Evolutionary conservation across 116 monocot genomes (phyloP), one percentile per base, ranked within the genome.

Genomic region (Papilionanthe hybrid): DNA sequence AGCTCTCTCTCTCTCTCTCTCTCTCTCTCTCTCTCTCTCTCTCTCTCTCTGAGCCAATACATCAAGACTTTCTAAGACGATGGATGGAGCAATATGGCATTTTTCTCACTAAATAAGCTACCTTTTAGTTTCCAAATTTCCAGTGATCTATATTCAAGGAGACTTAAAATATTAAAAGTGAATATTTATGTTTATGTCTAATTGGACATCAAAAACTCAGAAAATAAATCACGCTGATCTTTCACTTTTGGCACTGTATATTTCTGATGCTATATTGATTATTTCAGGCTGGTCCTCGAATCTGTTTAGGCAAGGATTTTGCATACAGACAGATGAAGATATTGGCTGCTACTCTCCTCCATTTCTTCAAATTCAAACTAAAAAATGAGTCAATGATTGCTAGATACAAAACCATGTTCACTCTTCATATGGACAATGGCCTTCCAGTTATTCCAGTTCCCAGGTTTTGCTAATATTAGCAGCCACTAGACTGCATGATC

Each of bases 301-400:
- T 87, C 11, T 92, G 92, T 63, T 49, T 92, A 22, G 92, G 92
- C 19, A 92, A 85, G 45, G 92, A 89, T 6, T 89, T 92, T 84
- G 87, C 91, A 3, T 89, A 89, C 63, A 85, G 81, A 47, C 92
- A 92, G 76, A 91, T 91, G 91, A 88, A 84, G 91, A 84, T 86
- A 27, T 72, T 84, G 22, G 84, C 86, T 1, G 84, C 84, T 8
- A 72, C 82, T 7, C 81, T 88, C 1, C 17, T 88, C 6, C 60
- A 55, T 42, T 85, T 79, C 80, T 88, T 88, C 73, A 85, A 28
- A 23, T 88, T 84, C 80, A 78, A 80, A 28, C 79, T 88, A 0
- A 22, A 67, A 58, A 84, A 88, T 78, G 78, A 82, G 57, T 56
- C 41, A 7, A 32, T 23, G 25, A 9, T n/a, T 60, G 57, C 44